Base-by-base conservation (phyloP, 2,329 filamentous ascomycete genomes). In the Colletotrichum shisoi region DNA sequence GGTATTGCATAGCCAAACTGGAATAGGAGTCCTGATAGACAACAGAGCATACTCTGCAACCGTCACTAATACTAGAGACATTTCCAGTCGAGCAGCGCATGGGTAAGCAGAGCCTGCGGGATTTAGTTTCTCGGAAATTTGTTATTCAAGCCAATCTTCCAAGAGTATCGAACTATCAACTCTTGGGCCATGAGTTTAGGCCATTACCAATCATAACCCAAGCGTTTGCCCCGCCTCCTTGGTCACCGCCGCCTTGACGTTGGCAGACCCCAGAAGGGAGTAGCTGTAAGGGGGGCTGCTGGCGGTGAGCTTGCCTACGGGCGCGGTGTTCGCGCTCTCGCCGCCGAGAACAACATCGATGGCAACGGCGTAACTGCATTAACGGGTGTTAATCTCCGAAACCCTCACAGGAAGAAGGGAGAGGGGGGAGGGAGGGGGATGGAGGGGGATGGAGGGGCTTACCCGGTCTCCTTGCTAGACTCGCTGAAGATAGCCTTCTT, bases 271-370 rank as follows among this genome's bases (percentile, higher is more conserved):
- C 27, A 86, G 72, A 3, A 70, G 69, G 1, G 56, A 56, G 62
- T 81, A 74, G 8, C 74, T 76, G 74, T 87, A 86, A 24, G 73
- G 72, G 73, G 87, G 87, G 0, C 81, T 81, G 12, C 85, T 77
- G 12, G 76, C 77, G 34, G 74, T 82, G 17, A 85, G 75, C 3
- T 79, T 83, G 37, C 83, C 82, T 44, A 74, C 72, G 1, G 79
- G 78, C 1, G 84, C 85, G 21, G 79, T 76, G 74, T 85, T 85
- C 19, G 72, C 73, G 37, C 77, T 79, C 13, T 69, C 45, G 42
- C 76, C 79, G 31, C 84, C 79, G 17, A 81, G 75, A 63, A 74
- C 73, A 34, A 78, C 78, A 39, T 81, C 79, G 39, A 75, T 72
- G 46, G 75, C 74, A 6, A 78, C 75, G 12, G 76, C 79, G 57